Conservation (phyloP, 129 eudicot species). For the Arctium minus region DNA sequence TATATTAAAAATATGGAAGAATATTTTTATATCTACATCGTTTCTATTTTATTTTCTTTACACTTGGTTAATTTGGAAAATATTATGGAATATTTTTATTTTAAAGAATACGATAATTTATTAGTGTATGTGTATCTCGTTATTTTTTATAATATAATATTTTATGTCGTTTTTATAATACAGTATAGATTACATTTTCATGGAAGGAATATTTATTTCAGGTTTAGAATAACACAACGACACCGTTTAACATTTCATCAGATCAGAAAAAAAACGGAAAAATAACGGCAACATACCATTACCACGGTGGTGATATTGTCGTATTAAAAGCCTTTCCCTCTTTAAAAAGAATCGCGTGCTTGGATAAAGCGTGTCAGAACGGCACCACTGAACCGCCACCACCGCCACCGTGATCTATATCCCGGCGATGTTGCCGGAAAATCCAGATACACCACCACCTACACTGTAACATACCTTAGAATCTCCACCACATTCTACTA, state of each 20-base stretch:
- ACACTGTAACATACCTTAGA: not conserved
- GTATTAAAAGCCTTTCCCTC: conserved; percentile 25
- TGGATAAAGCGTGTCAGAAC: conserved; percentile 25
- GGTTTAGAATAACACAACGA: not conserved
- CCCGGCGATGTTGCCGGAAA: conserved; percentile 57
- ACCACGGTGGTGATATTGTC: not conserved
- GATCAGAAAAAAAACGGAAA: conserved; percentile 1
- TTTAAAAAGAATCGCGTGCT: conserved; percentile 21
- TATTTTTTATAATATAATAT: no score
- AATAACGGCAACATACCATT: conserved; percentile 30
- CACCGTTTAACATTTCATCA: not conserved
- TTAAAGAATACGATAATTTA: no score
- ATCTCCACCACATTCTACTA: conserved; percentile 2
- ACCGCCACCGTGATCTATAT: conserved; percentile 17
- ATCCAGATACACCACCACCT: conserved; percentile 50
- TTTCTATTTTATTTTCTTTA: no score
- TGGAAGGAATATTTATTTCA: not conserved
- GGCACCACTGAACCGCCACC: not conserved
- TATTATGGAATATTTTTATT: no score
- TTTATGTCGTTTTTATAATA: no score
- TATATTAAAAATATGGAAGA: no score
- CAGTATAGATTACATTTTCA: not conserved
- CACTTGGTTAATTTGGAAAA: no score
- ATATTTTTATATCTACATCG: no score
- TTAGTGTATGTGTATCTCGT: no score